Conservation (phyloP, 1,284 basidiomycete genomes). For the Papiliotrema flavescens region DNA sequence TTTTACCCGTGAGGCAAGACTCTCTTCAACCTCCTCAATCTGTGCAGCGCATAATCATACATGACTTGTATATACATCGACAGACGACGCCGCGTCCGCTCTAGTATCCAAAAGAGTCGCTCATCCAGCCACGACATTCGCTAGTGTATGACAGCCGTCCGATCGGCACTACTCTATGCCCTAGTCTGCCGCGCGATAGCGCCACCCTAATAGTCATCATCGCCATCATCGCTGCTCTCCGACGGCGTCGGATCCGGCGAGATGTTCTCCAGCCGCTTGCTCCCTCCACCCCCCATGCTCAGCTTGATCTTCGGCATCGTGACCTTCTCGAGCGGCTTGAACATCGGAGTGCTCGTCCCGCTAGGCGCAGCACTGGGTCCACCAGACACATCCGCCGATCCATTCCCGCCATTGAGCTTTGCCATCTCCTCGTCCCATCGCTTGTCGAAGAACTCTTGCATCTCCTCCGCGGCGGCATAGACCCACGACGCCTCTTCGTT, state of each 20-base stretch:
- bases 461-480: conserved; percentile 85
- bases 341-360: conserved; percentile 45
- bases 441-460: conserved; percentile 77
- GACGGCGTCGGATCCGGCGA: neutral
- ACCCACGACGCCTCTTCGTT: conserved; percentile 73
- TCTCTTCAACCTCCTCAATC: too few species aligned
- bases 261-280: conserved; percentile 17
- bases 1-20: too few species aligned
- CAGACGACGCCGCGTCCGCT: too few species aligned
- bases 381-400: neutral
- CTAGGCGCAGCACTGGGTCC: conserved; percentile 12
- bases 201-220: conserved; percentile 21
- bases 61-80: too few species aligned
- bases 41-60: too few species aligned
- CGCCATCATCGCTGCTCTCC: conserved; percentile 15
- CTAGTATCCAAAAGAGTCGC: too few species aligned
- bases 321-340: conserved; percentile 25
- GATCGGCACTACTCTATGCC: too few species aligned
- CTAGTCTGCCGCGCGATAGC: too few species aligned
- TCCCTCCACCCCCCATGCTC: conserved; percentile 14
- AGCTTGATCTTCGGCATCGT: conserved; percentile 36
- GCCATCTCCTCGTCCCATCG: conserved; percentile 45
- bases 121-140: too few species aligned
- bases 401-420: conserved; percentile 6
- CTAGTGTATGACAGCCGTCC: too few species aligned